Evolutionary conservation across 768 basidiomycete genomes (phyloP).

Genomic region (Trametes coccinea): DNA sequence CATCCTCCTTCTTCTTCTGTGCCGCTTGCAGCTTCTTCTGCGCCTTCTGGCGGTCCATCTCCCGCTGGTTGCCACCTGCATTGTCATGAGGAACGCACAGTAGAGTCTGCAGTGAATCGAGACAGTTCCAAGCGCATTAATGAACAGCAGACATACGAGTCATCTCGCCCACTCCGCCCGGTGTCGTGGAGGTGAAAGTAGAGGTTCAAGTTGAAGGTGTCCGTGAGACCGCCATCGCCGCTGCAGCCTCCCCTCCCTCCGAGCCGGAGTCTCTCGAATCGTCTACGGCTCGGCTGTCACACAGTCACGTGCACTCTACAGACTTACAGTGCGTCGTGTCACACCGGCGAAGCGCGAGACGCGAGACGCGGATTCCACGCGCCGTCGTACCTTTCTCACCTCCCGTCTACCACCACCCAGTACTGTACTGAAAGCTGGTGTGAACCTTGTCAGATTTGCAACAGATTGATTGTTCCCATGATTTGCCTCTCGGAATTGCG

Average conservation of each 20-base stretch:
- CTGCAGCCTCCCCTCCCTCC: neutral
- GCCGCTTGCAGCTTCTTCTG: conserved; percentile 64
- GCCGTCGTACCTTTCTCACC: too few relatives aligned
- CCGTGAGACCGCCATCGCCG: conserved; percentile 10
- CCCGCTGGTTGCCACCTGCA: conserved; percentile 81
- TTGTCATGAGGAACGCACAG: neutral
- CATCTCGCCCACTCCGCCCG: conserved; percentile 11
- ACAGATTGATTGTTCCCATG: too few relatives aligned
- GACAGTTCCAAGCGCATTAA: neutral
- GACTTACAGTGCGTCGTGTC: too few relatives aligned
- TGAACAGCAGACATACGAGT: conserved; percentile 18
- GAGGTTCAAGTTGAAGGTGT: conserved; percentile 14
- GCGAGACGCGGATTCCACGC: too few relatives aligned
- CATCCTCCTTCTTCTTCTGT: conserved; percentile 69
- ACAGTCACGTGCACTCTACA: neutral
- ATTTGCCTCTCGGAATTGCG: neutral
- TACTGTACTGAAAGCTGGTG: too few relatives aligned
- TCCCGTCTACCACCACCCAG: too few relatives aligned
- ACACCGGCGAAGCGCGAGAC: too few relatives aligned
- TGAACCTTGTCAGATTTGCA: too few relatives aligned
- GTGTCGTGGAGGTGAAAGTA: conserved; percentile 4
- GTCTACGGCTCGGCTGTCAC: conserved; percentile 1
- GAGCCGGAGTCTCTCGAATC: neutral
- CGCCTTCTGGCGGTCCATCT: conserved; percentile 69
- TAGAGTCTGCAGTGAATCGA: conserved; percentile 22